These are phyloP conservation scores for Arthonia radiata DNA, from an alignment of 495 filamentous ascomycete species.

Conservation along the genomic window DNA sequence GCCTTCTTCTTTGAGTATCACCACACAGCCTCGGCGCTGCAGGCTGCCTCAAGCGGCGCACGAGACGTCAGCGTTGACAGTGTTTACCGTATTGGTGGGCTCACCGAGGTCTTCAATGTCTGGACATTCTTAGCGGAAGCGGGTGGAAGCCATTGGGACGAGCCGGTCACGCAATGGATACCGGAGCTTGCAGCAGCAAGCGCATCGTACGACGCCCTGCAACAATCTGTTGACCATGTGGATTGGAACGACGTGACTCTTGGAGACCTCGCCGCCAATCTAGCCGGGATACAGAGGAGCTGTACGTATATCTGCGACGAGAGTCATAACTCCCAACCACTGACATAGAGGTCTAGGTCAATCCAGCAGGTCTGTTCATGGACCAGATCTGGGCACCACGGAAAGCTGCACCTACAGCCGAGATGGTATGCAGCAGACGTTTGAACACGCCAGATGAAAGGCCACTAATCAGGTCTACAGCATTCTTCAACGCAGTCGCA, in stretches of 20 bases:
- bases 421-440: no score
- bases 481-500: conserved; percentile 27
- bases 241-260: conserved; percentile 20
- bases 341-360: no score
- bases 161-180: conserved; percentile 24
- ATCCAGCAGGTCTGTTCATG: no score
- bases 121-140: conserved; percentile 21
- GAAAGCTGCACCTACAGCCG: no score
- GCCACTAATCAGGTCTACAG: no score
- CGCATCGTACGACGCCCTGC: conserved; percentile 2
- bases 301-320: no score
- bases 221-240: conserved; percentile 8
- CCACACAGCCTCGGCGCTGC: conserved; percentile 19
- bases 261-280: conserved; percentile 19
- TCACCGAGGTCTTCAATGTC: conserved; percentile 24
- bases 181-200: conserved; percentile 20
- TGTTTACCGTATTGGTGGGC: conserved; percentile 25
- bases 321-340: no score
- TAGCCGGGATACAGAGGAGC: conserved; percentile 17
- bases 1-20: conserved; percentile 21
- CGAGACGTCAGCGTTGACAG: conserved; percentile 17
- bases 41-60: conserved; percentile 13
- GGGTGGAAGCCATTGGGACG: conserved; percentile 18
- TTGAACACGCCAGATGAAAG: no score
- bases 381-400: no score